Evolutionary conservation across 441 rosid species (phyloP).

Genomic region (Croton laevigatus): DNA sequence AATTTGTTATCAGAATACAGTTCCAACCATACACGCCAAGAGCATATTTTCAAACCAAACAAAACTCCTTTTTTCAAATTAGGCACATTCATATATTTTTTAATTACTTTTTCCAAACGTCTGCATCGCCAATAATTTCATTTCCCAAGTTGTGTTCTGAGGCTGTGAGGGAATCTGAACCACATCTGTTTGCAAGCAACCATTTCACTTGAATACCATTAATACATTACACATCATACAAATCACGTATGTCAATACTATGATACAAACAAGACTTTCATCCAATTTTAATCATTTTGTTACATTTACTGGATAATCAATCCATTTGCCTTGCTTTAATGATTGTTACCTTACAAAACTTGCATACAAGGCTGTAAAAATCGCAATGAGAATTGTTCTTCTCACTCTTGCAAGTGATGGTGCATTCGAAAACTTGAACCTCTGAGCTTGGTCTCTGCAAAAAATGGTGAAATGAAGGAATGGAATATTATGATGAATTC

Average conservation of each 20-base stretch:
- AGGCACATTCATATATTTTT: no score
- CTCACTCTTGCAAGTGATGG: conserved; percentile 26
- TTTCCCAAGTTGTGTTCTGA: background rate
- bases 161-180: background rate
- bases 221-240: background rate
- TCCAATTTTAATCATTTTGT: conserved; percentile 8
- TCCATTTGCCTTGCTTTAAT: background rate
- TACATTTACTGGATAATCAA: background rate
- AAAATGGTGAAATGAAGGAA: background rate
- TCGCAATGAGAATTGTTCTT: conserved; percentile 25
- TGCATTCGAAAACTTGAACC: conserved; percentile 58
- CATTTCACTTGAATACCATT: background rate
- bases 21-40: no score
- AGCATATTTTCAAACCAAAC: no score
- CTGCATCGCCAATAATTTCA: no score
- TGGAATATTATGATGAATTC: conserved; percentile 5
- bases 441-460: conserved; percentile 72
- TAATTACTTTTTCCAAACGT: no score
- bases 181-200: no score
- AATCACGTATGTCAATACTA: conserved; percentile 5
- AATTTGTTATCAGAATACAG: no score
- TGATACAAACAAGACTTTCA: conserved; percentile 19
- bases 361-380: conserved; percentile 27
- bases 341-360: conserved; percentile 27
- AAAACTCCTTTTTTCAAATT: no score